phyloP scores from a whole-genome alignment of 305 asterid genomes.

The Nicotiana rustica region DNA sequence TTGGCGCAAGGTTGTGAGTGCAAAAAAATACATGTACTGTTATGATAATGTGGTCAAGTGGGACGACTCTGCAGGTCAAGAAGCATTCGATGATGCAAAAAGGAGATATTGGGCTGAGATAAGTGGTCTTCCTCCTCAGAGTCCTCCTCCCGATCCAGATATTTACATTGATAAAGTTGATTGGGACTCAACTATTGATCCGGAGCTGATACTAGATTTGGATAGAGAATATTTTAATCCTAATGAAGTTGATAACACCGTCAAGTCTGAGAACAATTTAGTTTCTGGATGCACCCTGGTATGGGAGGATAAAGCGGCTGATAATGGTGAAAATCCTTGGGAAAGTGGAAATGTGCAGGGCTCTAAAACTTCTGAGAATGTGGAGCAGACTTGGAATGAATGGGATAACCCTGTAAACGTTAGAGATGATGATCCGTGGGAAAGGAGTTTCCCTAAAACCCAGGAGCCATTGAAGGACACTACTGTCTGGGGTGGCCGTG shows the following conservation, averaged over 20 bases:
- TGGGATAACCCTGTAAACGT: slow-evolving; percentile 48
- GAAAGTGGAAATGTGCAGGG: slow-evolving; percentile 49
- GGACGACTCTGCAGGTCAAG: slow-evolving; percentile 85
- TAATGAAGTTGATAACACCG: slow-evolving; percentile 50
- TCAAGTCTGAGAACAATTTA: slow-evolving; percentile 43
- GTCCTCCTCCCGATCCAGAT: slow-evolving; percentile 69
- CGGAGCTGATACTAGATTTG: slow-evolving; percentile 68
- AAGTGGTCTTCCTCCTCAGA: slow-evolving; percentile 60
- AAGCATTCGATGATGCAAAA: slow-evolving; percentile 76
- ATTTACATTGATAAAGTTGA: slow-evolving; percentile 70
- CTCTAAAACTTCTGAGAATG: slow-evolving; percentile 43
- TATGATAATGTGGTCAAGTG: slow-evolving; percentile 73
- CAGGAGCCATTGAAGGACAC: slow-evolving; percentile 49
- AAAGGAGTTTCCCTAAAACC: slow-evolving; percentile 44
- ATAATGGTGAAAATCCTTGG: slow-evolving; percentile 61
- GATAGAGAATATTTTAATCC: slow-evolving; percentile 67
- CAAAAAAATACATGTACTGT: slow-evolving; percentile 71
- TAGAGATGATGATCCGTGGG: slow-evolving; percentile 65
- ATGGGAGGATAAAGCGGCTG: slow-evolving; percentile 41
- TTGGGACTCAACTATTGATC: slow-evolving; percentile 76
- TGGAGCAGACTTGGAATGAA: slow-evolving; percentile 53
- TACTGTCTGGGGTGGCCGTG: slow-evolving; percentile 54
- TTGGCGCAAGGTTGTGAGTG: slow-evolving; percentile 74
- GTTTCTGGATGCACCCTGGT: slow-evolving; percentile 39
- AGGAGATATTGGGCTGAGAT: slow-evolving; percentile 69